Percentiles rank a stretch among this genome's conserved stretches.
Conservation (phyloP, 169 alveolate species). For the Plasmodium vivax region DNA sequence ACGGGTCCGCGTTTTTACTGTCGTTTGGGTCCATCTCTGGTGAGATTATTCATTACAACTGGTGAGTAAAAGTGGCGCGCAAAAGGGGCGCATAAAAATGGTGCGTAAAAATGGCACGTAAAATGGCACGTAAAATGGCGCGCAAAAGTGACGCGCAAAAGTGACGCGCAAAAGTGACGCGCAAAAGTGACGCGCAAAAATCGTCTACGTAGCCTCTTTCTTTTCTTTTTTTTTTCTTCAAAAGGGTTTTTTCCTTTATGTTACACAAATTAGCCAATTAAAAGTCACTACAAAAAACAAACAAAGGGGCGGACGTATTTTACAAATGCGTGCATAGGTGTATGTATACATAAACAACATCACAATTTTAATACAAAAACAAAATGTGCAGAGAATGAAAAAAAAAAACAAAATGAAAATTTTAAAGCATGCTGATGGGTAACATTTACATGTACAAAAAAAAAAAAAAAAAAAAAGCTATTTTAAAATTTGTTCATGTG, state of each 20-base stretch:
- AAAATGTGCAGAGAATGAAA: slow-evolving; percentile 14
- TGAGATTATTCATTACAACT: slow-evolving; percentile 45
- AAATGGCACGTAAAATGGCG: too few relatives aligned
- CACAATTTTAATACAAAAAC: slow-evolving; percentile 31
- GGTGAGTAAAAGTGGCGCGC: background rate
- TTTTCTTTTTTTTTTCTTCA: background rate
- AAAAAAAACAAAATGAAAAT: background rate
- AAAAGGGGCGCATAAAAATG: too few relatives aligned
- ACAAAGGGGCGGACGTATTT: slow-evolving; percentile 8
- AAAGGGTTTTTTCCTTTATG: background rate
- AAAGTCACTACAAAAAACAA: slow-evolving; percentile 16
- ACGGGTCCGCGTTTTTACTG: slow-evolving; percentile 15
- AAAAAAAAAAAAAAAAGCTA: slow-evolving; percentile 53
- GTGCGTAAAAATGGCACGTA: too few relatives aligned
- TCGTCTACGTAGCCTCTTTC: slow-evolving; percentile 13
- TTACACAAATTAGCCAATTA: slow-evolving; percentile 11
- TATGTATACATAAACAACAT: slow-evolving; percentile 40
- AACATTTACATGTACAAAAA: slow-evolving; percentile 13
- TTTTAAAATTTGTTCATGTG: slow-evolving; percentile 24
- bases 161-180: background rate
- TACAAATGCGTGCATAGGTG: slow-evolving; percentile 20
- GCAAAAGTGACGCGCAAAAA: background rate
- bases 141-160: too few relatives aligned
- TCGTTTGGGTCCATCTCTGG: slow-evolving; percentile 45
- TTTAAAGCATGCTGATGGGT: slow-evolving; percentile 47